Conservation (phyloP, 2,329 filamentous ascomycete genomes). For the Lasiodiplodia hormozganensis region DNA sequence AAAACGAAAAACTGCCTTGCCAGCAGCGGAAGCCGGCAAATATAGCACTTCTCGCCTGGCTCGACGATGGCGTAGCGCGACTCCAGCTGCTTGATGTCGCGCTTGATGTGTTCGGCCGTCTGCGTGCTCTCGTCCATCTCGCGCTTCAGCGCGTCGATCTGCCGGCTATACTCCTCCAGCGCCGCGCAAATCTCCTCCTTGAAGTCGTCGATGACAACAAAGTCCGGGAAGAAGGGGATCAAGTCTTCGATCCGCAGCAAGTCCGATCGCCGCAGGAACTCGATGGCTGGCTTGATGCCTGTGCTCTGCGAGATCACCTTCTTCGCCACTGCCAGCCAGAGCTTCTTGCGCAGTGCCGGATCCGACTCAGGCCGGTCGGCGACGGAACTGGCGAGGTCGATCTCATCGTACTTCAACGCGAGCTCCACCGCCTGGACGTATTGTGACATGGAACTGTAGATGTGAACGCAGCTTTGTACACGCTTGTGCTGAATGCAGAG, state of each 20-base stretch:
- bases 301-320: conserved; percentile 88
- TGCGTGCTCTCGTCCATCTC: conserved; percentile 96
- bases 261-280: conserved; percentile 90
- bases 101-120: conserved; percentile 88
- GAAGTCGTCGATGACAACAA: conserved; percentile 98
- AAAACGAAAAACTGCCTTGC: conserved; percentile 97
- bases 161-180: conserved; percentile 89
- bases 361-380: conserved; percentile 66
- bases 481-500: conserved; percentile 94
- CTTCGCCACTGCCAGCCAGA: conserved; percentile 94
- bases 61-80: conserved; percentile 95
- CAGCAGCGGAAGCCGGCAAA: conserved; percentile 83
- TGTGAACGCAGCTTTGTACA: conserved; percentile 93
- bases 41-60: conserved; percentile 92
- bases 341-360: conserved; percentile 82
- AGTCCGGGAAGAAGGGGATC: conserved; percentile 98
- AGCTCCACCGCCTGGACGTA: conserved; percentile 93
- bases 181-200: conserved; percentile 97
- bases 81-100: conserved; percentile 85
- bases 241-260: conserved; percentile 93
- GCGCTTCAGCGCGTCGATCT: conserved; percentile 84
- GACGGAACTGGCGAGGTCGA: conserved; percentile 87
- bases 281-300: conserved; percentile 85
- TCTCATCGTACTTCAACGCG: conserved; percentile 85
- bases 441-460: conserved; percentile 96